These are phyloP conservation scores for Clitoria ternatea DNA, from an alignment of 306 rosid genomes.

Conservation along the genomic window DNA sequence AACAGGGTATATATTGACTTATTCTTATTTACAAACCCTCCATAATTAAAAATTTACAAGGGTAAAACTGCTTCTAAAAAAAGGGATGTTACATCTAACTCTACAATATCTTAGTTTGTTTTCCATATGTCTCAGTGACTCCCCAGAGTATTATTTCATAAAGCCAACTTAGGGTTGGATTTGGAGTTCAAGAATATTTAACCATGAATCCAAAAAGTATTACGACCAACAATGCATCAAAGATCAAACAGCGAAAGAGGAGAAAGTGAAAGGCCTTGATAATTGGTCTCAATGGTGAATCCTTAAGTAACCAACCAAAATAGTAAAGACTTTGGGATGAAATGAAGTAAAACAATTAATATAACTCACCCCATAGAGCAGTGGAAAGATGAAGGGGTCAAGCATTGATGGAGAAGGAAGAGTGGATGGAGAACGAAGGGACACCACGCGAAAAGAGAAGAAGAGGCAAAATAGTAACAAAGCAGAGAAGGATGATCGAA, in stretches of 20 bases:
- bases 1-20: no score
- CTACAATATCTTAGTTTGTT: slow-evolving; percentile 7
- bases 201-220: slow-evolving; percentile 5
- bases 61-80: no score
- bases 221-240: not conserved
- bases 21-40: no score
- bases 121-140: slow-evolving; percentile 14
- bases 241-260: not conserved
- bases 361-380: slow-evolving; percentile 90
- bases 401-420: no score
- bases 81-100: no score
- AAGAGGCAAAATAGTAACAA: no score
- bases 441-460: no score
- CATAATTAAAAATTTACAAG: no score
- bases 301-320: not conserved
- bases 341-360: slow-evolving; percentile 15
- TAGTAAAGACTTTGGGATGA: slow-evolving; percentile 3
- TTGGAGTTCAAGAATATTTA: slow-evolving; percentile 17
- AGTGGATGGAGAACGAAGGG: no score
- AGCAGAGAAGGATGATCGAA: no score
- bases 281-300: slow-evolving; percentile 4
- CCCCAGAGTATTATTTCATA: not conserved
- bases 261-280: not conserved
- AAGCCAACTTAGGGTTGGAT: slow-evolving; percentile 12
- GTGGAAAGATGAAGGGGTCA: no score